A percentile compares a stretch with the other conserved stretches of the same genome.
Conservation (phyloP, 805 yeast species). For the Yarrowia divulgata region DNA sequence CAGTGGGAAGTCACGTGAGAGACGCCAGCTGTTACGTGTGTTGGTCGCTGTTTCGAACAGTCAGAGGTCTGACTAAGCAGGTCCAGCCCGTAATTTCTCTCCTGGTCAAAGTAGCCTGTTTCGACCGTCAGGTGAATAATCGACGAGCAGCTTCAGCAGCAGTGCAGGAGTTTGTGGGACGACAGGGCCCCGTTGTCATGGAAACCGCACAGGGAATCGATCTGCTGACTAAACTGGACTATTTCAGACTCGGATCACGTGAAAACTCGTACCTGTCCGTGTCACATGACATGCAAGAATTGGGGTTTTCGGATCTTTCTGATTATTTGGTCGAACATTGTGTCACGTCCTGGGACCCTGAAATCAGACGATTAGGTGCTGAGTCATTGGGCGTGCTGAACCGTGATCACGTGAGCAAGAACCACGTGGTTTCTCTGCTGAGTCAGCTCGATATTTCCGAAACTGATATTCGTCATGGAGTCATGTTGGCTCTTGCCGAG, state of each 20-base stretch:
- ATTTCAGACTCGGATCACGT: conserved; percentile 56
- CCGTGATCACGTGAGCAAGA: not conserved
- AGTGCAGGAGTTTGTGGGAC: conserved; percentile 82
- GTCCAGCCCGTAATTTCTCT: conserved; percentile 47
- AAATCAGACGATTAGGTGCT: conserved; percentile 55
- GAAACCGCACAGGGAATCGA: conserved; percentile 50
- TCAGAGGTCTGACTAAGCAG: conserved; percentile 43
- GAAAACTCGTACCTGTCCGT: conserved; percentile 53
- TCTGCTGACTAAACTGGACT: conserved; percentile 68
- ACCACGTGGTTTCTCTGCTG: not conserved
- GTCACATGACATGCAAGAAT: conserved; percentile 46
- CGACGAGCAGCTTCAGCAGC: conserved; percentile 88
- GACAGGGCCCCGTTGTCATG: conserved; percentile 59
- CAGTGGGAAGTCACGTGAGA: conserved; percentile 72
- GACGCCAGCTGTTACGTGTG: conserved; percentile 84
- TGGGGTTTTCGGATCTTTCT: conserved; percentile 44
- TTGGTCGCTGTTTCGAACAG: conserved; percentile 74
- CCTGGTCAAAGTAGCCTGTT: conserved; percentile 62
- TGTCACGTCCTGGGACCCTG: conserved; percentile 54
- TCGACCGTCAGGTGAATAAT: conserved; percentile 76
- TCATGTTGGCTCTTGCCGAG: conserved; percentile 11
- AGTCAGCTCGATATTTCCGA: conserved; percentile 10
- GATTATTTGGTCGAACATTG: conserved; percentile 51
- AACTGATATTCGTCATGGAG: conserved; percentile 15
- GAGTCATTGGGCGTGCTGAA: conserved; percentile 48